Evolutionary conservation across 495 filamentous ascomycete species (phyloP).

Genomic region (Aspergillus indologenus): DNA sequence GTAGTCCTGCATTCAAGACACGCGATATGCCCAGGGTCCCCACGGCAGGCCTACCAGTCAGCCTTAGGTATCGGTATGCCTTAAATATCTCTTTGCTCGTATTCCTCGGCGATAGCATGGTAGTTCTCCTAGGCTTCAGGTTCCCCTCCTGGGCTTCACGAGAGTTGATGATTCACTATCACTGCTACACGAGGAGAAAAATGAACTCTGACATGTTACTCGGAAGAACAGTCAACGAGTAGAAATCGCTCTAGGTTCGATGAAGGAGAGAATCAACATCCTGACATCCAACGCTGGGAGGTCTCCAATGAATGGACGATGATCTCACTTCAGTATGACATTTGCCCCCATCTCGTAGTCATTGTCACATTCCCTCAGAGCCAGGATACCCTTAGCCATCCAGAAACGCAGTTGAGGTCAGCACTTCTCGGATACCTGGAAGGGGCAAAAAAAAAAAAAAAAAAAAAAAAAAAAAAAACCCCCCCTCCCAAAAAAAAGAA

Average conservation of each 20-base stretch:
- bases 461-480: no score
- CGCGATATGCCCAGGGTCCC: neutral
- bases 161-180: no score
- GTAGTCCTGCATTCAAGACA: neutral
- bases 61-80: neutral
- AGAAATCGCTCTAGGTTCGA: no score
- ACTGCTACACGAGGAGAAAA: neutral
- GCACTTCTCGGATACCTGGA: neutral
- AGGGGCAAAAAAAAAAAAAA: no score
- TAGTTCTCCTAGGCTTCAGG: neutral
- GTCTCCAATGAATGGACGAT: no score
- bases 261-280: no score
- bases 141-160: no score
- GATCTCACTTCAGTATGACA: neutral
- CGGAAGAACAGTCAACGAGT: neutral
- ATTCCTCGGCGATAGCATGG: neutral
- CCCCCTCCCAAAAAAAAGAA: no score
- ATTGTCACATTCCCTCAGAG: neutral
- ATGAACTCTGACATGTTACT: neutral
- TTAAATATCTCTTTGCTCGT: no score
- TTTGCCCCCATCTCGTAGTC: neutral
- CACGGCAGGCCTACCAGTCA: neutral
- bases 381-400: neutral
- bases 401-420: neutral
- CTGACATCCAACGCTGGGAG: no score